Evolutionary conservation across 345 rosid genomes (phyloP), one percentile per base, ranked within the genome.

Genomic region (Euphorbia pulcherrima): DNA sequence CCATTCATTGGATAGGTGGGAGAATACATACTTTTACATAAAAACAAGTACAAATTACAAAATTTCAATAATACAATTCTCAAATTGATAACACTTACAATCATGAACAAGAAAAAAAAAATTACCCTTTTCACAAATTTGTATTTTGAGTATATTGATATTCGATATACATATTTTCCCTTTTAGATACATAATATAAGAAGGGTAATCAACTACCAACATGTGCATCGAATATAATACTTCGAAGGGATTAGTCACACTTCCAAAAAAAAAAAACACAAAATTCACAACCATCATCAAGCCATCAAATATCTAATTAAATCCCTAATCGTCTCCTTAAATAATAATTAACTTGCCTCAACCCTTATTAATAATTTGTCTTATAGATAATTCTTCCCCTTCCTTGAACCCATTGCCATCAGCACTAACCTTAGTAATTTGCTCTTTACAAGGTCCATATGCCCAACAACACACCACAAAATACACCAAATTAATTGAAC

Each of bases 401-500:
- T 41, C 64, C 50, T 67, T 64, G 40, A 70, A 71, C 29, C 78
- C 75, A 40, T 81, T 87, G 40, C 57, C 75, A 33, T 56, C 64
- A 37, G 69, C 85, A 23, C 78, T 79, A 60, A 72, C 77, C 27
- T 72, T 79, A 5, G 55, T 75, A 62, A 70, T 62, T 40, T 74
- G 77, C 21, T 84, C 78, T 3, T 68, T 75, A 62, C 80, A 73
- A 71, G 91, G 88, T 76, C 90, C 95, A 75, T 89, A 89, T 41
- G 85, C 80, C 96, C 89, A 78, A 66, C 92, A 80, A 66, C 98
- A 92, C 6, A 83, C 24, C 23, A 76, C 21, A 78, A 80, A 92
- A 57, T 92, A 92, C 0, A 87, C 63, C 71, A 88, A 61, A 74
- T 90, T 92, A 60, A 85, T 11, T 17, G 18, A 51, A 60, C 78